Evolutionary conservation across 2,329 filamentous ascomycete species (phyloP).

Genomic region (Stemphylium vesicarium): DNA sequence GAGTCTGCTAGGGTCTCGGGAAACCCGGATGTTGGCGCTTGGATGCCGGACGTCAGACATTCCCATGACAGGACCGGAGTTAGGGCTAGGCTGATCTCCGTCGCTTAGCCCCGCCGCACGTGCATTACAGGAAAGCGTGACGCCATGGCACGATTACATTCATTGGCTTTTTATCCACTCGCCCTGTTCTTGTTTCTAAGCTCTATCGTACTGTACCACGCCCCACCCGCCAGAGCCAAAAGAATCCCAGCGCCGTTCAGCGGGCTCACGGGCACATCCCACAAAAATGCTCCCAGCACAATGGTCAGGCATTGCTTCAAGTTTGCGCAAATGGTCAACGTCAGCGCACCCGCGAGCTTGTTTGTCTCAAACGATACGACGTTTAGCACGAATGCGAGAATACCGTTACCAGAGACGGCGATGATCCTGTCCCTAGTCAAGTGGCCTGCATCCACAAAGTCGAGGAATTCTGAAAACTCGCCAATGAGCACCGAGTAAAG

Average conservation of each 20-base stretch:
- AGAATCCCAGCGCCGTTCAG: slow-evolving; percentile 5
- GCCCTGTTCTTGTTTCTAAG: not conserved
- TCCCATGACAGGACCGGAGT: too few relatives aligned
- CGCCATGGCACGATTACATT: not conserved
- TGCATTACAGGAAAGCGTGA: not conserved
- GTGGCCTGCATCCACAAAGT: not conserved
- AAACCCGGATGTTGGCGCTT: slow-evolving; percentile 1
- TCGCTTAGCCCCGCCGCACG: not conserved
- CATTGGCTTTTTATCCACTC: not conserved
- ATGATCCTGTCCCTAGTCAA: not conserved
- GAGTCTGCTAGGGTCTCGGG: not conserved
- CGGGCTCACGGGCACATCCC: slow-evolving; percentile 6
- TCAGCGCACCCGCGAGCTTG: slow-evolving; percentile 7
- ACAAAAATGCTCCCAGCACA: slow-evolving; percentile 1
- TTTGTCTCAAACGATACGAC: slow-evolving; percentile 6
- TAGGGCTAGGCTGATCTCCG: too few relatives aligned
- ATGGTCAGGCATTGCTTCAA: slow-evolving; percentile 7
- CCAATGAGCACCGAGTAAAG: slow-evolving; percentile 5
- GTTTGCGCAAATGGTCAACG: slow-evolving; percentile 5
- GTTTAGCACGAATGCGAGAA: slow-evolving; percentile 1
- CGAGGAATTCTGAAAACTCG: slow-evolving; percentile 3
- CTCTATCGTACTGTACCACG: slow-evolving; percentile 8
- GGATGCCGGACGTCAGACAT: not conserved
- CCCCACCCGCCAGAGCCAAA: slow-evolving; percentile 1
- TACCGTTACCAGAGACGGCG: slow-evolving; percentile 1